phyloP scores from a whole-genome alignment of 2,329 filamentous ascomycete genomes.

The Clarireedia sp. region DNA sequence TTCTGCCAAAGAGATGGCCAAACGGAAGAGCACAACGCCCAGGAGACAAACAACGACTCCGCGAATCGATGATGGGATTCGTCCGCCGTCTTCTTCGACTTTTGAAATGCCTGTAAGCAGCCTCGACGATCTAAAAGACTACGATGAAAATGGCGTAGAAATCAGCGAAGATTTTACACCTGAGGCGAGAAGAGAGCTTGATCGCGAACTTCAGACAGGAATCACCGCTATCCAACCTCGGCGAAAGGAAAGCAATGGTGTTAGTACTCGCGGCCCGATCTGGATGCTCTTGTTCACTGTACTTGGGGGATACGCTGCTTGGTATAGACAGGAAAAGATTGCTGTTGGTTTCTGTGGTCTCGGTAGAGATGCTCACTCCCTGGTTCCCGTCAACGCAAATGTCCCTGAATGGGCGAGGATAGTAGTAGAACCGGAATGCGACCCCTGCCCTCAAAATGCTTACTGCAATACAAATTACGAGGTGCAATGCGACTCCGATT shows the following conservation, averaged over 20 bases:
- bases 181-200: slow-evolving; percentile 75
- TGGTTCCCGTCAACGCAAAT: slow-evolving; percentile 42
- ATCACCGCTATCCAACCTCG: slow-evolving; percentile 37
- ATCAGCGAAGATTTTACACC: slow-evolving; percentile 89
- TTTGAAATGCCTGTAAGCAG: slow-evolving; percentile 50
- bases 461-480: slow-evolving; percentile 75
- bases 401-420: slow-evolving; percentile 66
- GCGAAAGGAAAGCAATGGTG: slow-evolving; percentile 38
- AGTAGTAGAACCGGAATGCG: slow-evolving; percentile 71
- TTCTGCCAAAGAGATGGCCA: slow-evolving; percentile 33
- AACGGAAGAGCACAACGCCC: slow-evolving; percentile 30
- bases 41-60: slow-evolving; percentile 44
- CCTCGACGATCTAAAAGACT: slow-evolving; percentile 32
- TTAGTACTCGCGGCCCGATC: slow-evolving; percentile 55
- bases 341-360: slow-evolving; percentile 91
- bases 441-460: slow-evolving; percentile 83
- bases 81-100: slow-evolving; percentile 46
- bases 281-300: slow-evolving; percentile 64
- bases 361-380: slow-evolving; percentile 49
- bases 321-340: slow-evolving; percentile 94
- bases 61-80: slow-evolving; percentile 42
- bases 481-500: slow-evolving; percentile 77
- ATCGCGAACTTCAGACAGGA: slow-evolving; percentile 55
- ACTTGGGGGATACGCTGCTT: slow-evolving; percentile 63
- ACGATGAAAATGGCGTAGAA: slow-evolving; percentile 44